Evolutionary conservation across 2,329 filamentous ascomycete genomes (phyloP).

Genomic region (Dissoconium aciculare): DNA sequence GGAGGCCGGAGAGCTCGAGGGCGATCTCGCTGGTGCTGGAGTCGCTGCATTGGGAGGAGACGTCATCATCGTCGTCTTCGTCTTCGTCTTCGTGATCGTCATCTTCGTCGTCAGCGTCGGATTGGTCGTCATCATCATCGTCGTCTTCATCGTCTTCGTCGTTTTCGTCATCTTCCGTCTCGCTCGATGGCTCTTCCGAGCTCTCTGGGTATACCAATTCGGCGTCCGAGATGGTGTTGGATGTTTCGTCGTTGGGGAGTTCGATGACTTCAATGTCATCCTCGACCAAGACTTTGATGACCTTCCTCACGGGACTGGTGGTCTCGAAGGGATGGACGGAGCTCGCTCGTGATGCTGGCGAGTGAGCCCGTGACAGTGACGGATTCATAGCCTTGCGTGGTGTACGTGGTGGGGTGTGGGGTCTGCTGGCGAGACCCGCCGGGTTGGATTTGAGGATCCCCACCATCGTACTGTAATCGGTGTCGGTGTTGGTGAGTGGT

Average conservation of each 20-base stretch:
- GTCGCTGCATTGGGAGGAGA: conserved; percentile 17
- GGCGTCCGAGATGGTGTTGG: conserved; percentile 27
- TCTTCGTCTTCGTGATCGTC: conserved; percentile 13
- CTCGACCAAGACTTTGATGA: conserved; percentile 11
- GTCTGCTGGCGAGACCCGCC: conserved; percentile 12
- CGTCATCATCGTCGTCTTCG: conserved; percentile 10
- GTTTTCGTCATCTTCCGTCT: conserved; percentile 10
- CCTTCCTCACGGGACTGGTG: conserved; percentile 19
- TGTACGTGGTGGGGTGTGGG: conserved; percentile 21
- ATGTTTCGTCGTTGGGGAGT: conserved; percentile 23
- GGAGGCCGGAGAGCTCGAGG: conserved; percentile 12
- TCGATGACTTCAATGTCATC: conserved; percentile 31
- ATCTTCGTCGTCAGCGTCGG: conserved; percentile 17
- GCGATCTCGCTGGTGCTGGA: conserved; percentile 9
- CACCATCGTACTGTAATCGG: neutral
- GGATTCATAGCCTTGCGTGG: conserved; percentile 12
- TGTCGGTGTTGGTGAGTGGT: neutral
- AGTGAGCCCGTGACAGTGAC: conserved; percentile 11
- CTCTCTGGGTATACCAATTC: conserved; percentile 32
- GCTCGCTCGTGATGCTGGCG: conserved; percentile 20
- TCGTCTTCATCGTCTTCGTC: conserved; percentile 16
- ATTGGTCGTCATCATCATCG: conserved; percentile 12
- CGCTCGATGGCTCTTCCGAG: conserved; percentile 27
- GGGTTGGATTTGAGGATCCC: conserved; percentile 8
- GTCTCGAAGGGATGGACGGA: conserved; percentile 26